These are phyloP conservation scores for Colletotrichum sp. DNA, from an alignment of 2,329 filamentous ascomycete genomes.

Conservation along the genomic window DNA sequence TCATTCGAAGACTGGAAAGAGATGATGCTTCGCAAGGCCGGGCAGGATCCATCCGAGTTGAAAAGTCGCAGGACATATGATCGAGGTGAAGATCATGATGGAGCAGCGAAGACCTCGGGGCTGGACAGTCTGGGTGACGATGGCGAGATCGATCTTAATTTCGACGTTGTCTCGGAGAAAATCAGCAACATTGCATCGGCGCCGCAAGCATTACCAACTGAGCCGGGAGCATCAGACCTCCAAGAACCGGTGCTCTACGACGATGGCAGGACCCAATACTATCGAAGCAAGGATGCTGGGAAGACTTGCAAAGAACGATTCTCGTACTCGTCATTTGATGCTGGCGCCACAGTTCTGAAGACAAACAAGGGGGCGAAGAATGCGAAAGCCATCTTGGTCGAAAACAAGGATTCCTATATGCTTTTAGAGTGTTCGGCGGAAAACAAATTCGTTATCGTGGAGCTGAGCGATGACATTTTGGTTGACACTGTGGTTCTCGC, in stretches of 20 bases:
- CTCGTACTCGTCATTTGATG: constrained; percentile 97
- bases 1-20: constrained; percentile 99
- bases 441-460: constrained; percentile 94
- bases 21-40: constrained; percentile 84
- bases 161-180: constrained; percentile 53
- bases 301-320: constrained; percentile 98
- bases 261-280: constrained; percentile 55
- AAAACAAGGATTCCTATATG: constrained; percentile 99
- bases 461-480: constrained; percentile 84
- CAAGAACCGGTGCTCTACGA: constrained; percentile 50
- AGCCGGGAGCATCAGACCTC: constrained; percentile 17
- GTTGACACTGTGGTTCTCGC: constrained; percentile 97
- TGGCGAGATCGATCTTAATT: constrained; percentile 74
- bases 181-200: constrained; percentile 29
- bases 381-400: constrained; percentile 84
- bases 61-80: constrained; percentile 64
- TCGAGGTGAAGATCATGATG: constrained; percentile 51
- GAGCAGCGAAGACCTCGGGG: constrained; percentile 62
- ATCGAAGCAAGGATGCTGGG: constrained; percentile 88
- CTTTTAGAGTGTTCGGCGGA: constrained; percentile 84
- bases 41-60: constrained; percentile 67
- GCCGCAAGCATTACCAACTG: constrained; percentile 6
- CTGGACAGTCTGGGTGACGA: constrained; percentile 86
- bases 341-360: constrained; percentile 91
- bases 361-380: constrained; percentile 87